Percentiles rank a stretch among this genome's conserved stretches.
Evolutionary conservation across 2,329 filamentous ascomycete species (phyloP).

Genomic region (Colletotrichum simmondsii): DNA sequence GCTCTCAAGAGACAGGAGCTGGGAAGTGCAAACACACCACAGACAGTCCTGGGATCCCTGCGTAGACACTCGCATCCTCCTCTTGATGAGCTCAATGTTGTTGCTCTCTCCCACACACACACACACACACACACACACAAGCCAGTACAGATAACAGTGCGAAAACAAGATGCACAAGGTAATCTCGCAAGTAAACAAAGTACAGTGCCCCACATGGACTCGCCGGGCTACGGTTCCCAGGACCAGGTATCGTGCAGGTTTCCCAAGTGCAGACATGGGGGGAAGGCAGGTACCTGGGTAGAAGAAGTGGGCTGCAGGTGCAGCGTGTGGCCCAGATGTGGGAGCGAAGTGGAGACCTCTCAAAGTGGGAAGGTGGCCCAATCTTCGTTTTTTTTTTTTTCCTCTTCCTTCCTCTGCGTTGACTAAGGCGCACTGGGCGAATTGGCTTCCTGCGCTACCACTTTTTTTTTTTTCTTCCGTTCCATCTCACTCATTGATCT

Average conservation of each 20-base stretch:
- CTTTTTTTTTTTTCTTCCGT: neutral
- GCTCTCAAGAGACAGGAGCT: conserved; percentile 9
- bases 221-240: conserved; percentile 28
- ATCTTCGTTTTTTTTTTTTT: conserved; percentile 5
- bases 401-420: neutral
- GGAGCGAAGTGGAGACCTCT: conserved; percentile 7
- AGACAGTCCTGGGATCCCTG: conserved; percentile 17
- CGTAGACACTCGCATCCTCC: neutral
- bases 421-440: conserved; percentile 8
- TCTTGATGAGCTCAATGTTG: neutral
- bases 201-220: conserved; percentile 27
- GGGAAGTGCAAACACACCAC: conserved; percentile 9
- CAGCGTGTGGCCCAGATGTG: conserved; percentile 16
- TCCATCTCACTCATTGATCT: conserved; percentile 1
- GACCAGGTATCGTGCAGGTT: conserved; percentile 33
- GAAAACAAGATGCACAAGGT: neutral
- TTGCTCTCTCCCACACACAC: no score
- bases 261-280: conserved; percentile 21
- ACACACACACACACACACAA: no score
- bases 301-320: neutral
- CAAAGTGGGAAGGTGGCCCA: conserved; percentile 17
- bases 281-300: conserved; percentile 3
- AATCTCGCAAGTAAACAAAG: conserved; percentile 35
- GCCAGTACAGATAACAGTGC: conserved; percentile 26
- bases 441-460: conserved; percentile 7